These are phyloP conservation scores for Ziziphus jujuba DNA, from an alignment of 306 rosid genomes.

Conservation along the genomic window DNA sequence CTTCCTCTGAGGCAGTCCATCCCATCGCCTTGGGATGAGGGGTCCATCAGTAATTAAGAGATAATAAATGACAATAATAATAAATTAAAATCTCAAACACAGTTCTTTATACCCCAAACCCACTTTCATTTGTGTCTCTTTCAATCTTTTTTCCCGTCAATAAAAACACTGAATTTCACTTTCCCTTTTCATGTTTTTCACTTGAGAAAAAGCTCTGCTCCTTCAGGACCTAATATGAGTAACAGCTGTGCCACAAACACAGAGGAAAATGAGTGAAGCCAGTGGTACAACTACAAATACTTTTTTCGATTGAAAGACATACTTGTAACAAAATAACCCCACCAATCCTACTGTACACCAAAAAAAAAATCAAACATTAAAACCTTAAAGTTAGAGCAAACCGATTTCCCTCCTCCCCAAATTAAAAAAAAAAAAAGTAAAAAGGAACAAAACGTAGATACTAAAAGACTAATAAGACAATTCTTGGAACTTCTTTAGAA, in stretches of 20 bases:
- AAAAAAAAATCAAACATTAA: conserved; percentile 36
- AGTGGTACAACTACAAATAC: conserved; percentile 26
- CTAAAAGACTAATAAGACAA: conserved; percentile 23
- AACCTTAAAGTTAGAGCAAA: conserved; percentile 46
- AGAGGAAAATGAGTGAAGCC: conserved; percentile 11
- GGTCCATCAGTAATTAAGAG: neutral
- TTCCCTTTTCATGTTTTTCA: conserved; percentile 20
- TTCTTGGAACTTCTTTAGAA: conserved; percentile 24
- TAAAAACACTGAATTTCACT: neutral
- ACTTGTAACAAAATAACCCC: conserved; percentile 31
- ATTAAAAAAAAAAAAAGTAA: conserved; percentile 25
- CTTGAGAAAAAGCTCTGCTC: neutral
- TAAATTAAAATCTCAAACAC: conserved; percentile 14
- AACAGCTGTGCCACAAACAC: conserved; percentile 30
- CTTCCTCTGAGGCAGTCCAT: conserved; percentile 22
- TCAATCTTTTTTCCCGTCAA: conserved; percentile 29
- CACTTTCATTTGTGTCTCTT: conserved; percentile 17
- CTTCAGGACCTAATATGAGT: conserved; percentile 29
- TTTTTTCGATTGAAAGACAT: conserved; percentile 9
- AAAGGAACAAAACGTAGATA: conserved; percentile 1
- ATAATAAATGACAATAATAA: neutral
- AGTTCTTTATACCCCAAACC: conserved; percentile 26
- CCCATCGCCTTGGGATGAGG: neutral
- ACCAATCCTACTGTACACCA: conserved; percentile 67
- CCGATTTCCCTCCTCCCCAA: conserved; percentile 26